phyloP scores from a whole-genome alignment of 495 filamentous ascomycete genomes.

The Trichoderma parareesei region DNA sequence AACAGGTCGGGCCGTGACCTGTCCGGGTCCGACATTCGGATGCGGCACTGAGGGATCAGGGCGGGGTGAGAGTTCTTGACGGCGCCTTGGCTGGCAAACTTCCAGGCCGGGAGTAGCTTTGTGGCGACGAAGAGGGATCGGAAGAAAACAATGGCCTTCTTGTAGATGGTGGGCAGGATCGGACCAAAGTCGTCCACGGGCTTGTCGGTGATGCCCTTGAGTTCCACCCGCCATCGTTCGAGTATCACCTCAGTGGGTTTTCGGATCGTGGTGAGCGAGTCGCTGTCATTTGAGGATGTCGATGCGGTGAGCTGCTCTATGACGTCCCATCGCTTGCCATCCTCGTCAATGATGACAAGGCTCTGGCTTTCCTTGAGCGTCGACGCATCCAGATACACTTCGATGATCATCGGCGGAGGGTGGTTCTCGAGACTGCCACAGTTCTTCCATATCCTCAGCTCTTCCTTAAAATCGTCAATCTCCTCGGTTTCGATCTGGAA shows the following conservation, averaged over 20 bases:
- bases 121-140: slow-evolving; percentile 81
- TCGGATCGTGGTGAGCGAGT: slow-evolving; percentile 29
- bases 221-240: slow-evolving; percentile 82
- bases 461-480: slow-evolving; percentile 73
- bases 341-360: slow-evolving; percentile 76
- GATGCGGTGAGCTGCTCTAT: slow-evolving; percentile 67
- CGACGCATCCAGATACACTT: slow-evolving; percentile 78
- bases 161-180: slow-evolving; percentile 82
- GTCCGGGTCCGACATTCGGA: slow-evolving; percentile 50
- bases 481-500: slow-evolving; percentile 94
- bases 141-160: slow-evolving; percentile 90
- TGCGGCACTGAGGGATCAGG: slow-evolving; percentile 71
- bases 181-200: slow-evolving; percentile 54
- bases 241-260: slow-evolving; percentile 63
- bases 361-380: slow-evolving; percentile 77
- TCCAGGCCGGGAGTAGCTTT: slow-evolving; percentile 81
- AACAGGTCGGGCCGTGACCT: slow-evolving; percentile 54
- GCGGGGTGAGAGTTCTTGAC: slow-evolving; percentile 56
- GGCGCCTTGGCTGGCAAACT: slow-evolving; percentile 62
- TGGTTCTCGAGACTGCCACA: slow-evolving; percentile 68
- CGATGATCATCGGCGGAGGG: slow-evolving; percentile 81
- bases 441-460: slow-evolving; percentile 68
- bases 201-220: slow-evolving; percentile 37
- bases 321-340: slow-evolving; percentile 90
- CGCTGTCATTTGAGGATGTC: slow-evolving; percentile 45